Percentiles rank a stretch among this genome's conserved stretches.
These are phyloP conservation scores for Leccinum pallidistipes DNA, from an alignment of 1,284 basidiomycete species.

Conservation along the genomic window DNA sequence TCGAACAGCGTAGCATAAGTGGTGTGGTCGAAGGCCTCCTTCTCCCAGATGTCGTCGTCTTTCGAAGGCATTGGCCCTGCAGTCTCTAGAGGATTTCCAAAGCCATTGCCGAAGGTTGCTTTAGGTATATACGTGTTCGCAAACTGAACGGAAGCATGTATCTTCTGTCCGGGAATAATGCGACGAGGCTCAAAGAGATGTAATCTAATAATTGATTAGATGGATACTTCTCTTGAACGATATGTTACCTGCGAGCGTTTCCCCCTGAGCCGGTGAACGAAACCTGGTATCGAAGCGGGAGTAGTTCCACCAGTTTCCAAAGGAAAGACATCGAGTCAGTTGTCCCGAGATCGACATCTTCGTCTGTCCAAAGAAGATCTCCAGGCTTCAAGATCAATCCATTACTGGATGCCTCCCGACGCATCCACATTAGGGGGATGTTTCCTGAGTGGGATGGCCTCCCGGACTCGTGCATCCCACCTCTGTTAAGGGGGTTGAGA, in stretches of 20 bases:
- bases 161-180: constrained; percentile 23
- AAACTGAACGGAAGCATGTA: constrained; percentile 20
- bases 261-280: constrained; percentile 12
- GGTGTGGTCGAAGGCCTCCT: constrained; percentile 11
- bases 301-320: constrained; percentile 22
- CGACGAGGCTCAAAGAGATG: constrained; percentile 14
- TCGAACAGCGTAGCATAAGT: constrained; percentile 11
- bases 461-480: constrained; percentile 23
- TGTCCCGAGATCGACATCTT: constrained; percentile 14
- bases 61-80: constrained; percentile 12
- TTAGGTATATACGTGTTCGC: constrained; percentile 12
- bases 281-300: constrained; percentile 23
- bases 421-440: constrained; percentile 25
- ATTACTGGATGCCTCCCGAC: constrained; percentile 12
- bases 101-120: constrained; percentile 13
- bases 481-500: constrained; percentile 10
- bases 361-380: constrained; percentile 16
- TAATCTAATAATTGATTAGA: constrained; percentile 2
- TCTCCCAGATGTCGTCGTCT: constrained; percentile 15
- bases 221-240: not conserved
- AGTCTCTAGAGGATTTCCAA: constrained; percentile 15
- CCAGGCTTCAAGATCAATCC: constrained; percentile 17
- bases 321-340: constrained; percentile 19
- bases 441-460: constrained; percentile 20
- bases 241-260: constrained; percentile 7